Conservation (phyloP, 768 basidiomycete species). For the Omphalotus guepiniiformis region DNA sequence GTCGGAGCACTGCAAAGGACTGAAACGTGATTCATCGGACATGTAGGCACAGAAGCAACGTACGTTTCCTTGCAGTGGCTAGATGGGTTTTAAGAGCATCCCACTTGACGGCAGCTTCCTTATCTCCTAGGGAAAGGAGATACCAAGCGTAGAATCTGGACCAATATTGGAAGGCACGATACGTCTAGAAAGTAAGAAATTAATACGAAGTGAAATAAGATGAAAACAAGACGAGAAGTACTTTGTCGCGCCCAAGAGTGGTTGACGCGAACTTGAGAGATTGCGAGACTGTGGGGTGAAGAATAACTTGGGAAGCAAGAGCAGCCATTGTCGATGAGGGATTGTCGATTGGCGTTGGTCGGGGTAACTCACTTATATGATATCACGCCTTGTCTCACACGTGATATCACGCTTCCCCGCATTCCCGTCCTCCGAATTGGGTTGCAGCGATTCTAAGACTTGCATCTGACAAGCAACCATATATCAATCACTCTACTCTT, state of each 20-base stretch:
- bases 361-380: too few species aligned
- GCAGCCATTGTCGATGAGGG: constrained; percentile 34
- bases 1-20: constrained; percentile 65
- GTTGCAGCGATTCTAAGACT: too few species aligned
- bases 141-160: constrained; percentile 88
- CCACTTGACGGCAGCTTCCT: constrained; percentile 71
- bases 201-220: background rate
- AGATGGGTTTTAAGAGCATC: constrained; percentile 83
- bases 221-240: constrained; percentile 19
- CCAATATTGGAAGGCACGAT: constrained; percentile 88
- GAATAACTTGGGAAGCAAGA: constrained; percentile 70
- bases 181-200: constrained; percentile 49
- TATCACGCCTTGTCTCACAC: too few species aligned
- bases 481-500: too few species aligned
- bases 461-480: too few species aligned
- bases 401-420: too few species aligned
- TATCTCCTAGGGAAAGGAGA: constrained; percentile 63
- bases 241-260: constrained; percentile 91
- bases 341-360: too few species aligned
- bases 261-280: constrained; percentile 74
- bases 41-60: constrained; percentile 17
- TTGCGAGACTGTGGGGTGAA: constrained; percentile 80
- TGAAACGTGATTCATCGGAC: constrained; percentile 2
- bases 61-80: constrained; percentile 82
- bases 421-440: too few species aligned